Base-by-base conservation (phyloP, 495 filamentous ascomycete genomes). In the Aspergillus avenaceus region DNA sequence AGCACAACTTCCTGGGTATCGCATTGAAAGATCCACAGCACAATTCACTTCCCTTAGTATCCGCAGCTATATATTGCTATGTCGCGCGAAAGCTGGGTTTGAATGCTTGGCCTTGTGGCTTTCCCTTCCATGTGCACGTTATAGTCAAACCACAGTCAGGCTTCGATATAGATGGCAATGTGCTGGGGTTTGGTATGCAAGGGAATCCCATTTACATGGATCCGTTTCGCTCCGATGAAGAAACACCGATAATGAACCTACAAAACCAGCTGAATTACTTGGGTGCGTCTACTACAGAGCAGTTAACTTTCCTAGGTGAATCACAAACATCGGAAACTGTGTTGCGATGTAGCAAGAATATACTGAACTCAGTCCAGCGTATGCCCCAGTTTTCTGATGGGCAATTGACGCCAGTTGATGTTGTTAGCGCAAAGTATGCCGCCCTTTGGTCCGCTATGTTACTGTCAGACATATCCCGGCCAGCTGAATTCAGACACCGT, bases 1-100 rank as follows among this genome's bases (percentile, higher is more conserved):
- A 87, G 50, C 95, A 97, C 58, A 92, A 84, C 52, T 87, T 95
- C 45, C 79, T 98, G 45, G 88, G 90, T 8, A 71, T 91, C 25
- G 83, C 81, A 7, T 57, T 88, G 37, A 72, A 68, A 18, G 76
- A 84, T 31, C 54, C 61, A 8, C 68, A 72, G 1, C 89, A 95
- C 53, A 80, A 84, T 11, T 87, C 88, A 16, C 68, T 95, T 5
- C 91, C 90, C 1, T 68, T 95, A 41, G 83, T 92, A 48, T 91
- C 87, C 0, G 83, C 84, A 27, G 78, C 73, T n/a, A 84, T 87
- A 49, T 88, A 81, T 67, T 88, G 84, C 65, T 76, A 76, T 42
- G 58, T 87, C n/a, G 84, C 84, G 2, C 64, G 77, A 45, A 72
- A 82, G 36, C 60, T 92, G 11, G 85, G 85, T 5, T 58, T 96